These are phyloP conservation scores for Boeremia exigua DNA, from an alignment of 2,329 filamentous ascomycete species.

Conservation along the genomic window DNA sequence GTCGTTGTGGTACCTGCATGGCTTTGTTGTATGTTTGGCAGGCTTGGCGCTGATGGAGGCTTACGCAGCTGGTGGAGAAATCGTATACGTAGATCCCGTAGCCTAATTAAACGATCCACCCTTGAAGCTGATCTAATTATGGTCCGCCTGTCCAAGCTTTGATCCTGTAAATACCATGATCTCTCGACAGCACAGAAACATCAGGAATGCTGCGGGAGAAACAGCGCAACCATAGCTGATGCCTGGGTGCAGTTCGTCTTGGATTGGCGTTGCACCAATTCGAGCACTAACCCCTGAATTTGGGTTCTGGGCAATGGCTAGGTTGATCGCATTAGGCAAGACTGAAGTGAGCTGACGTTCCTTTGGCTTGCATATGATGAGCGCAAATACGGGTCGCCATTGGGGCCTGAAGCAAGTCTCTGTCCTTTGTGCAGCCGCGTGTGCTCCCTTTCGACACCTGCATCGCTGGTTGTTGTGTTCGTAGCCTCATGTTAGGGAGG, in stretches of 20 bases:
- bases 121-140: not conserved
- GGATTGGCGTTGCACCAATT: constrained; percentile 8
- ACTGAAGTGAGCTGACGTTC: constrained; percentile 17
- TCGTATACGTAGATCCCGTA: constrained; percentile 13
- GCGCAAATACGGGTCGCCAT: constrained; percentile 11
- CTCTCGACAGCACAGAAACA: constrained; percentile 4
- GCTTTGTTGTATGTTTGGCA: not conserved
- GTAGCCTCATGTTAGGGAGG: not conserved
- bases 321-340: constrained; percentile 10
- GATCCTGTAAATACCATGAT: not conserved
- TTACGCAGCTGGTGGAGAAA: constrained; percentile 13
- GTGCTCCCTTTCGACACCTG: not conserved
- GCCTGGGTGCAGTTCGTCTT: constrained; percentile 7
- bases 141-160: constrained; percentile 1
- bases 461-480: not conserved
- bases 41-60: constrained; percentile 2
- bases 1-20: constrained; percentile 1
- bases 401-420: not conserved
- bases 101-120: constrained; percentile 6
- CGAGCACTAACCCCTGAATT: constrained; percentile 8
- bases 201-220: constrained; percentile 1
- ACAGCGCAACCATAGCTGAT: constrained; percentile 6
- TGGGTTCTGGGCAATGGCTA: constrained; percentile 9
- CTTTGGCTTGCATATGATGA: constrained; percentile 13
- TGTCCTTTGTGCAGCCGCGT: constrained; percentile 6